Conservation (phyloP, 192 early-diverging fungal genomes). For the Diversispora eburnea region DNA sequence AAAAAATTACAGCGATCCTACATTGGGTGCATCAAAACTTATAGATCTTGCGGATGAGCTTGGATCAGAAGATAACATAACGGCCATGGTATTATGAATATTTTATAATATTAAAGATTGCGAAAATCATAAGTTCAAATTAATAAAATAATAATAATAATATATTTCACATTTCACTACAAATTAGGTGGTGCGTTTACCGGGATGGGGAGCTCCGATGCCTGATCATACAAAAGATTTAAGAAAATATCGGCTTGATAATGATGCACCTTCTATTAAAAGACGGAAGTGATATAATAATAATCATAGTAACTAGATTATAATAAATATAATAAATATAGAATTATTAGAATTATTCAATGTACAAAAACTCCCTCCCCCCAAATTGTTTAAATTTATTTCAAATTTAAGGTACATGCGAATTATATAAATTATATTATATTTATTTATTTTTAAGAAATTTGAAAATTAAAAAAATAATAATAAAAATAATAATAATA, state of each 20-base stretch:
- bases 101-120: neutral
- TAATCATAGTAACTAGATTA: neutral
- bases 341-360: neutral
- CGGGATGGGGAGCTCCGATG: conserved; percentile 66
- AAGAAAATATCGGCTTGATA: conserved; percentile 56
- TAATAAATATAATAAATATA: neutral
- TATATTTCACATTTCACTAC: too few species aligned
- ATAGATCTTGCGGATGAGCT: conserved; percentile 62
- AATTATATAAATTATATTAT: too few species aligned
- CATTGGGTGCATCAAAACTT: conserved; percentile 51
- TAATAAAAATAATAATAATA: too few species aligned
- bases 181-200: conserved; percentile 59
- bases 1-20: conserved; percentile 59
- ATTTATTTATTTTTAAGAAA: too few species aligned
- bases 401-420: too few species aligned
- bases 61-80: conserved; percentile 70
- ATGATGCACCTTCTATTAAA: conserved; percentile 35
- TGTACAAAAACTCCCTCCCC: too few species aligned
- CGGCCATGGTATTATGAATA: conserved; percentile 46
- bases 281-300: neutral
- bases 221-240: conserved; percentile 63
- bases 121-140: neutral
- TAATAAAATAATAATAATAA: neutral
- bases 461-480: too few species aligned
- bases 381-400: too few species aligned